Evolutionary conservation across 2,329 filamentous ascomycete genomes (phyloP), one percentile per base, ranked within the genome.

Genomic region (Akanthomyces muscarius): DNA sequence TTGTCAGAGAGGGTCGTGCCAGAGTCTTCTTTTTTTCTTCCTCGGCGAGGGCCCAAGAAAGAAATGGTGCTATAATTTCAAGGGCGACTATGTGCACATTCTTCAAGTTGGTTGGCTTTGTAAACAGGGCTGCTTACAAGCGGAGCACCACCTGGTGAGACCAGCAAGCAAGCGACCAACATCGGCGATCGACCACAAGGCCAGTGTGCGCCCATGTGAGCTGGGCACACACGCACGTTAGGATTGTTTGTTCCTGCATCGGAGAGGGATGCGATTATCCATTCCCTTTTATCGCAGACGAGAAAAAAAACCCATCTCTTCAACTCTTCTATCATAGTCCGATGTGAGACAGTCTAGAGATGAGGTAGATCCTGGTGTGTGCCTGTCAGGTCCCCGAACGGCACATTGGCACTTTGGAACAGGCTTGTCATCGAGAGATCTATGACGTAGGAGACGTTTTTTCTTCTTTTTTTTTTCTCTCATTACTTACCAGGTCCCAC

Each of bases 401-500:
- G 16, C 38, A 7, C n/a, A n/a, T 8, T 14, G 21, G 44, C 5
- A 8, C 23, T 25, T 11, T 16, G 21, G 52, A 50, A 11, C 25
- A 13, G 36, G 38, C 11, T 14, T 23, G 23, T 30, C 36, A 42
- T 44, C 21, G 21, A 41, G 36, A 42, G 47, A 52, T 52, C 47
- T 44, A 60, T 60, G 57, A 60, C 57, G 57, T 52, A 44, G 36
- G 18, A 38, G 57, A 33, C 47, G 11, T 42, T 36, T 51, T 8
- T 50, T 52, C 21, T 21, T 21, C 21, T 21, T 8, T 7, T 2
- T 50, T 38, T 5, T 16, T 8, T 36, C 10, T 48, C 44, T 48
- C 6, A 2, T 57, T 16, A 8, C 16, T 2, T 14, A 8, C 16
- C 16, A 25, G 33, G 54, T 33, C n/a, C 42, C n/a, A 33, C 54